phyloP scores from a whole-genome alignment of 345 rosid genomes.

The Balakata baccata region DNA sequence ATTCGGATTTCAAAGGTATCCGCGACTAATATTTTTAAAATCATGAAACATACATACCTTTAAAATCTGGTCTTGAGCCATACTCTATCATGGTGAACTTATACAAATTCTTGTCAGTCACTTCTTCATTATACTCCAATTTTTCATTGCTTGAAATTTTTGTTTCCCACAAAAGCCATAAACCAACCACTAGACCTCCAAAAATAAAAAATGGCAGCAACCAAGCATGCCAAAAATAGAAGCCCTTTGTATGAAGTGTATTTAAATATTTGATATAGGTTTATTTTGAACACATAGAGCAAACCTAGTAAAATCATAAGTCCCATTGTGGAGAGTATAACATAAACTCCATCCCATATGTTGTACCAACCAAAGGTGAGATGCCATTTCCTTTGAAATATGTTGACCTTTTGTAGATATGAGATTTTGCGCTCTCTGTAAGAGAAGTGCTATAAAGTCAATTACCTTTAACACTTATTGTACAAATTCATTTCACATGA shows the following conservation, averaged over 20 bases:
- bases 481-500: too few relatives aligned
- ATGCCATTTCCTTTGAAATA: conserved; percentile 33
- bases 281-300: conserved; percentile 49
- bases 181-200: conserved; percentile 61
- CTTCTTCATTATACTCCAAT: conserved; percentile 1
- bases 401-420: conserved; percentile 24
- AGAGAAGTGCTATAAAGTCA: too few relatives aligned
- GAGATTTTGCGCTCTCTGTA: conserved; percentile 10
- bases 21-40: too few relatives aligned
- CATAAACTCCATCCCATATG: conserved; percentile 66
- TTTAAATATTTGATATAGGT: conserved; percentile 36
- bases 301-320: conserved; percentile 40
- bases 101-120: conserved; percentile 8
- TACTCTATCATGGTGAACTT: conserved; percentile 33
- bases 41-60: background rate
- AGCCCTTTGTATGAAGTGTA: conserved; percentile 64
- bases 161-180: conserved; percentile 71
- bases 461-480: too few relatives aligned
- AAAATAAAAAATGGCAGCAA: conserved; percentile 53
- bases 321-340: conserved; percentile 53
- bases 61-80: conserved; percentile 65
- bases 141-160: conserved; percentile 13
- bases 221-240: conserved; percentile 57
- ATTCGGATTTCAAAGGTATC: too few relatives aligned
- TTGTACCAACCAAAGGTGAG: conserved; percentile 71